Percentiles rank a stretch among this genome's conserved stretches.
phyloP scores from a whole-genome alignment of 441 rosid genomes.

The Eruca vesicaria region DNA sequence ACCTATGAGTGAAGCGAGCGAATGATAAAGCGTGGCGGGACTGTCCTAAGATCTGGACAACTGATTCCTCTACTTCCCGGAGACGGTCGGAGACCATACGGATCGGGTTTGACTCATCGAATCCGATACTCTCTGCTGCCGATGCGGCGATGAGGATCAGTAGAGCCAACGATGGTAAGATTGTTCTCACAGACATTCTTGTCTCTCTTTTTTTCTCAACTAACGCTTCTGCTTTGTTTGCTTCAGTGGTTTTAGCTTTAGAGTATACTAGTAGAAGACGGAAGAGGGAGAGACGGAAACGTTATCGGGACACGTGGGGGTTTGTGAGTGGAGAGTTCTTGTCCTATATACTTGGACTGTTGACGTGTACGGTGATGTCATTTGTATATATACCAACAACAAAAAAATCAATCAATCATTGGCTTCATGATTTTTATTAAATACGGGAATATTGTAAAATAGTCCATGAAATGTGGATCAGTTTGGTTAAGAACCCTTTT shows the following conservation, averaged over 20 bases:
- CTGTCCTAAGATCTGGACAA: conserved; percentile 64
- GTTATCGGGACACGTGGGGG: conserved; percentile 28
- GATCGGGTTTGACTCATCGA: conserved; percentile 69
- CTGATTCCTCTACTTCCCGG: conserved; percentile 55
- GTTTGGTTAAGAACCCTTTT: background rate
- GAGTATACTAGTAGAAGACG: conserved; percentile 23
- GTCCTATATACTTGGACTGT: conserved; percentile 30
- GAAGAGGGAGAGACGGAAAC: conserved; percentile 18
- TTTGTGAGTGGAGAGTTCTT: conserved; percentile 17
- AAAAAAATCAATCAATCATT: conserved; percentile 10
- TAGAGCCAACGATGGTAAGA: conserved; percentile 14
- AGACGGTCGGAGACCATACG: conserved; percentile 65
- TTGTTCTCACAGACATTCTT: conserved; percentile 28
- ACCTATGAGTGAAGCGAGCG: conserved; percentile 80
- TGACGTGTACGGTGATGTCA: conserved; percentile 31
- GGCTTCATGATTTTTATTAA: background rate
- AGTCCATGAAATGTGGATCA: background rate
- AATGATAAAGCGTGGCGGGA: conserved; percentile 65
- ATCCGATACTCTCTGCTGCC: conserved; percentile 37
- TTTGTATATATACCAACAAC: background rate
- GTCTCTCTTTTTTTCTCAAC: background rate
- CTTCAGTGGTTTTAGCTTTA: conserved; percentile 1
- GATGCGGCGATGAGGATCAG: conserved; percentile 23
- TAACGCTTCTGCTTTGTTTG: conserved; percentile 4
- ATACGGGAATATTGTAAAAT: background rate